A percentile compares a stretch with the other conserved stretches of the same genome.
Evolutionary conservation across 768 basidiomycete genomes (phyloP).

Genomic region (Cubamyces sp.): DNA sequence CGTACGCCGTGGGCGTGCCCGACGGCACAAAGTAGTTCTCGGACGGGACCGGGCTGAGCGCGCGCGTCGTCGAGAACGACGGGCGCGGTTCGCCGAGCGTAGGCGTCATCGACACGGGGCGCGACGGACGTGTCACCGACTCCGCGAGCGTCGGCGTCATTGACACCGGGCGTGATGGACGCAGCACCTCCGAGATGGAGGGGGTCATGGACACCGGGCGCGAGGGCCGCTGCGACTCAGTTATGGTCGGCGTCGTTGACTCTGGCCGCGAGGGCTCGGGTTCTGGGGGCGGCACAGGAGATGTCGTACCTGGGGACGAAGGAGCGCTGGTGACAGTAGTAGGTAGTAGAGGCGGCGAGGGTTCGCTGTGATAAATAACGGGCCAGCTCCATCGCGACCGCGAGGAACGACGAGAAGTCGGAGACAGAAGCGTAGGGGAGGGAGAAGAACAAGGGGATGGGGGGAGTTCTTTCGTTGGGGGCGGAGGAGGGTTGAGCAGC

Average conservation of each 20-base stretch:
- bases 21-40: conserved; percentile 6
- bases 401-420: not conserved
- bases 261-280: not conserved
- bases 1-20: not conserved
- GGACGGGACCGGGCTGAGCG: conserved; percentile 1
- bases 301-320: not conserved
- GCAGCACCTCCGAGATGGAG: too few species aligned
- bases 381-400: conserved; percentile 16
- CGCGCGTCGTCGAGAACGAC: conserved; percentile 10
- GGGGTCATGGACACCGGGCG: not conserved
- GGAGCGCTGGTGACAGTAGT: not conserved
- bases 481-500: conserved; percentile 2
- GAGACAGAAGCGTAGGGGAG: not conserved
- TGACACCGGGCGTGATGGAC: not conserved
- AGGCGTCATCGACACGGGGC: not conserved
- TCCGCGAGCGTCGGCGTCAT: not conserved
- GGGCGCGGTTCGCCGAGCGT: conserved; percentile 4
- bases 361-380: not conserved
- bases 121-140: conserved; percentile 1
- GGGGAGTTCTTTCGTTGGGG: not conserved
- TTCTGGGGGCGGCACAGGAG: too few species aligned
- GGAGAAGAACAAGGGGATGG: not conserved
- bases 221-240: not conserved
- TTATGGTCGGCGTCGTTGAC: not conserved
- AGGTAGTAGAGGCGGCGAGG: not conserved